These are phyloP conservation scores for Penicillium hesseltinei DNA, from an alignment of 2,329 filamentous ascomycete species.

Conservation along the genomic window DNA sequence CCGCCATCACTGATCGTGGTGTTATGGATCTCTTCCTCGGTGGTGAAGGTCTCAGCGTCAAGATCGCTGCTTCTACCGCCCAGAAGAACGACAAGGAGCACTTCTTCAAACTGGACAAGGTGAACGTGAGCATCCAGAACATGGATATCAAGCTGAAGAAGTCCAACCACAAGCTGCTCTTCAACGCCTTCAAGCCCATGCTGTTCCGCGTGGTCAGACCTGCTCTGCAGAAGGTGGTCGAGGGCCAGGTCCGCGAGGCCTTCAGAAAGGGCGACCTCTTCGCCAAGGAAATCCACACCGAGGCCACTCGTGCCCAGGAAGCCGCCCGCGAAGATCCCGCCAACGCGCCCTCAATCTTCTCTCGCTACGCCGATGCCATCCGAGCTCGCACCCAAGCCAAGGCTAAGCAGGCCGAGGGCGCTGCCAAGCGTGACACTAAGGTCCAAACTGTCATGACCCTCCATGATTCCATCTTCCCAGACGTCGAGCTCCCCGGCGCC, in stretches of 20 bases:
- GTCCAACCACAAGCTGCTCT: conserved; percentile 91
- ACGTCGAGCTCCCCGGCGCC: conserved; percentile 80
- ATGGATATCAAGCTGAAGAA: conserved; percentile 88
- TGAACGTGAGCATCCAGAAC: conserved; percentile 76
- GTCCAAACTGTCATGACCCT: conserved; percentile 82
- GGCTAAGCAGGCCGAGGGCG: conserved; percentile 71
- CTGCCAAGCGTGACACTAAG: conserved; percentile 61
- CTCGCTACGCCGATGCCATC: conserved; percentile 73
- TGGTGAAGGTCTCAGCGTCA: conserved; percentile 86
- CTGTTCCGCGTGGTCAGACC: conserved; percentile 81
- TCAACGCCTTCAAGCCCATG: conserved; percentile 80
- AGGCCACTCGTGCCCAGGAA: conserved; percentile 70
- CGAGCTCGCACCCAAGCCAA: conserved; percentile 72
- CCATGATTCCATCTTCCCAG: conserved; percentile 87
- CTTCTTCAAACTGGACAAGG: conserved; percentile 93
- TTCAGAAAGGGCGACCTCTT: conserved; percentile 72
- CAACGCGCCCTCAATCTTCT: conserved; percentile 77
- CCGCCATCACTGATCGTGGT: conserved; percentile 80
- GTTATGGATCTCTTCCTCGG: conserved; percentile 84
- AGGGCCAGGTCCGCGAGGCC: conserved; percentile 83
- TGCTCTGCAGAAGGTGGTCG: conserved; percentile 79
- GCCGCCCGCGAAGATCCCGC: conserved; percentile 68
- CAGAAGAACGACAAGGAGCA: conserved; percentile 72
- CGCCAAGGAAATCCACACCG: conserved; percentile 74
- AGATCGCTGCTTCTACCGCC: conserved; percentile 80